Evolutionary conservation across 2,329 filamentous ascomycete genomes (phyloP), one percentile per base, ranked within the genome.

Genomic region (Domatiomyces catenatus): DNA sequence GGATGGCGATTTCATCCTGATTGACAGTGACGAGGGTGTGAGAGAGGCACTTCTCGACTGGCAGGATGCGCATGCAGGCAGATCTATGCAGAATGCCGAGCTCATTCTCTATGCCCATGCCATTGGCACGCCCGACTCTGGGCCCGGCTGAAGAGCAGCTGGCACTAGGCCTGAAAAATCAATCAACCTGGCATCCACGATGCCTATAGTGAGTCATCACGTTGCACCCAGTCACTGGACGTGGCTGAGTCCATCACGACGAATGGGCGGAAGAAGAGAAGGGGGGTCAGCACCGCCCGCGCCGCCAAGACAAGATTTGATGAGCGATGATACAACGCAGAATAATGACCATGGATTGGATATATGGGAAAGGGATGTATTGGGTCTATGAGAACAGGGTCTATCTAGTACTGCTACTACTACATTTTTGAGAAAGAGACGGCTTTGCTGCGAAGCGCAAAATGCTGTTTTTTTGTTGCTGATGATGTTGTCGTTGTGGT

Each of bases 41-140:
- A 87, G 93, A 61, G 88, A 92, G 59, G 92, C 92, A 3, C 94
- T 98, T 63, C 83, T 89, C 65, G 89, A 93, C 59, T 95, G 89
- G 89, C 80, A 85, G 32, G 88, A 94, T 62, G 74, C 78, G 32
- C 71, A 76, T 59, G 74, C 79, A 44, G 75, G 64, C 48, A 75
- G 77, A 10, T 54, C 52, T 43, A 50, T 50, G 32, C 53, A 56
- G 32, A 57, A 55, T 50, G 56, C 58, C 5, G 58, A 59, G 48
- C 48, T 59, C 8, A 46, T 57, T 26, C 47, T 59, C 26, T 59
- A 54, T 51, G 58, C 58, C 10, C 54, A 58, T 49, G 52, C 50
- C 17, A 47, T 20, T 24, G 45, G 20, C 8, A 39, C 32, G 3
- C 32, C 32, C 2, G 32, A 39, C 32, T 39, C 32, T 39, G 32